Base-by-base conservation (phyloP, 371 early-diverging fungal species). In the Batkoa obscura region DNA sequence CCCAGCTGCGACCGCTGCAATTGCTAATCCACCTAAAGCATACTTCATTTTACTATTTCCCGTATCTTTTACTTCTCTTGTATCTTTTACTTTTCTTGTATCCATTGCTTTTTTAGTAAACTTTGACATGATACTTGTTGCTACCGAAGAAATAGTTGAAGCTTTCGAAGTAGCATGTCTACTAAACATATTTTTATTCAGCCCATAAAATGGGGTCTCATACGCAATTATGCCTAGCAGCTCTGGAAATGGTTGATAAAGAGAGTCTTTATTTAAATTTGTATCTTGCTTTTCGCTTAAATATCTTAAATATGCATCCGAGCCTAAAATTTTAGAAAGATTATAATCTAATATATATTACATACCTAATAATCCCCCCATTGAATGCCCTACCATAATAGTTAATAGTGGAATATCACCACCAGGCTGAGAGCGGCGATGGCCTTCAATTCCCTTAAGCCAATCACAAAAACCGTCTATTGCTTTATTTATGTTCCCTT, bases 361-460 rank as follows among this genome's bases (percentile, higher is more conserved):
- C 6, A 35, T 62, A 62, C 63, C 63, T 56, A 59, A 39, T 35
- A 62, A 36, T 23, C 63, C 63, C 35, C 63, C 63, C 63, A 62
- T 62, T 3, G 63, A 62, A 43, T 62, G 63, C 12, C 63, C 59
- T 33, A 59, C 1, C 32, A 62, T 30, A 46, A 59, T 45, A 10
- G 58, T 47, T 35, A 33, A 37, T 10, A 59, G 43, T 33, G 35
- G 13, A 4, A 8, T 8, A 8, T 48, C 13, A 1, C 48, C n/a
- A 33, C 41, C 47, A 10, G 39, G 8, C 6, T 32, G 35, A 0
- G 34, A 23, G 9, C 45, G 34, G 6, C 54, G 34, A n/a, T 47
- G 37, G 30, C 3, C 17, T 17, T 47, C 39, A 8, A 49, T 35
- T 1, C 43, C 51, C 15, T 48, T 35, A 17, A 62, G 35, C 63